Conservation (phyloP, 495 filamentous ascomycete species). For the Echria macrotheca region DNA sequence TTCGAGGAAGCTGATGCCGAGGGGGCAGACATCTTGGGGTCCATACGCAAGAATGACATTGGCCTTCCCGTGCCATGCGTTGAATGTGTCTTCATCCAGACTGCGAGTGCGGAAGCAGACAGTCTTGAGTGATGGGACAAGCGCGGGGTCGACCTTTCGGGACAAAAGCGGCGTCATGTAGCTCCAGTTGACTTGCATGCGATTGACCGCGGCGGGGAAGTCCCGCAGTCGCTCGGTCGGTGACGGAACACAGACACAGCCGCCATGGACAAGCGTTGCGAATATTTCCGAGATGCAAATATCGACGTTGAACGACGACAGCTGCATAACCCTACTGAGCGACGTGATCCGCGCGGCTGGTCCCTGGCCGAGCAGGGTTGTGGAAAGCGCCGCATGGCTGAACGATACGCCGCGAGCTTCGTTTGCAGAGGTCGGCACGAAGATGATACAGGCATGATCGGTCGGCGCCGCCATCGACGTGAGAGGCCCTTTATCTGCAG, state of each 20-base stretch:
- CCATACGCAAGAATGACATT: conserved; percentile 44
- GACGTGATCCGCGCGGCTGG: conserved; percentile 43
- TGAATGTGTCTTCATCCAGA: conserved; percentile 38
- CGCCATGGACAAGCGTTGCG: conserved; percentile 53
- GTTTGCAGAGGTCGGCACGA: conserved; percentile 28
- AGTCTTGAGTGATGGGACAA: conserved; percentile 32
- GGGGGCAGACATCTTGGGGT: conserved; percentile 37
- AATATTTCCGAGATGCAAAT: conserved; percentile 61
- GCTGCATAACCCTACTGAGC: conserved; percentile 55
- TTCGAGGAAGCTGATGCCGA: conserved; percentile 42
- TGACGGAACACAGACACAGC: conserved; percentile 46
- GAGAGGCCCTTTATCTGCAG: conserved; percentile 24
- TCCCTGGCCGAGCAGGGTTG: conserved; percentile 43
- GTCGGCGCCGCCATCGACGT: conserved; percentile 33
- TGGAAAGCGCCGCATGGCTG: conserved; percentile 40
- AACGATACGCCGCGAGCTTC: conserved; percentile 37
- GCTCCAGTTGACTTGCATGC: conserved; percentile 46
- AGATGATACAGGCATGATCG: conserved; percentile 42
- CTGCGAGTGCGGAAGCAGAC: conserved; percentile 42
- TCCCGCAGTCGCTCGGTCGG: conserved; percentile 32
- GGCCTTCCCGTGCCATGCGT: conserved; percentile 37
- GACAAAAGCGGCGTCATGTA: conserved; percentile 44
- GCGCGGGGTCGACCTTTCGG: conserved; percentile 35
- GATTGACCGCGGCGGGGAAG: conserved; percentile 35
- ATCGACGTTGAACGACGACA: conserved; percentile 66